These are phyloP conservation scores for Trichoderma afroharzianum DNA, from an alignment of 2,329 filamentous ascomycete species.

Conservation along the genomic window DNA sequence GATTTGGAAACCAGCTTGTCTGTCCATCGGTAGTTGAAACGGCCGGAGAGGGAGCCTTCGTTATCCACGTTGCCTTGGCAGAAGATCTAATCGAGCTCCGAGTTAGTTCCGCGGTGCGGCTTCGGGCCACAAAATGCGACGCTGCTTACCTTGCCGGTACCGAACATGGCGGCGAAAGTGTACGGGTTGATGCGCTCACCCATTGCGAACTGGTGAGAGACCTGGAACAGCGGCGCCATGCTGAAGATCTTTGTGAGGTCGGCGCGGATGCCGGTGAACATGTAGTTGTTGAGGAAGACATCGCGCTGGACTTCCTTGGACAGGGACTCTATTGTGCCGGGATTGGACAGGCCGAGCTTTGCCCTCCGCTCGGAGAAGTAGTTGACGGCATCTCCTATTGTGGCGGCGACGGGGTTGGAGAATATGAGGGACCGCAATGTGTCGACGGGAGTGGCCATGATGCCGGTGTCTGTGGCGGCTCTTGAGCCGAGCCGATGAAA, in stretches of 20 bases:
- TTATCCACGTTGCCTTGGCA: constrained; percentile 95
- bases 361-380: constrained; percentile 82
- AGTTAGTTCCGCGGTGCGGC: constrained; percentile 16
- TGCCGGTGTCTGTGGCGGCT: constrained; percentile 28
- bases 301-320: constrained; percentile 91
- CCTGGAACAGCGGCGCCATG: constrained; percentile 89
- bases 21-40: constrained; percentile 91
- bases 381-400: constrained; percentile 72
- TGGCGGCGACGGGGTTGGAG: constrained; percentile 68
- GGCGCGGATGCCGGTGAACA: constrained; percentile 93
- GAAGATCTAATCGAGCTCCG: constrained; percentile 63
- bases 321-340: constrained; percentile 86
- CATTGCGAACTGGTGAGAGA: constrained; percentile 95
- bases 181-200: constrained; percentile 92
- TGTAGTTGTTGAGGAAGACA: constrained; percentile 92
- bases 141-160: constrained; percentile 73
- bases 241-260: constrained; percentile 97
- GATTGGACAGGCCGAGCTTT: constrained; percentile 84
- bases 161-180: constrained; percentile 90
- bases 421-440: constrained; percentile 60
- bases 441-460: constrained; percentile 52
- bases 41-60: constrained; percentile 78
- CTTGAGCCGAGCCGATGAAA: constrained; percentile 15
- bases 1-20: constrained; percentile 79
- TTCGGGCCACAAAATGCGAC: background rate